Percentiles rank a stretch among this genome's conserved stretches.
phyloP scores from a whole-genome alignment of 108 stramenopile genomes.

The Cyclotella baltica region DNA sequence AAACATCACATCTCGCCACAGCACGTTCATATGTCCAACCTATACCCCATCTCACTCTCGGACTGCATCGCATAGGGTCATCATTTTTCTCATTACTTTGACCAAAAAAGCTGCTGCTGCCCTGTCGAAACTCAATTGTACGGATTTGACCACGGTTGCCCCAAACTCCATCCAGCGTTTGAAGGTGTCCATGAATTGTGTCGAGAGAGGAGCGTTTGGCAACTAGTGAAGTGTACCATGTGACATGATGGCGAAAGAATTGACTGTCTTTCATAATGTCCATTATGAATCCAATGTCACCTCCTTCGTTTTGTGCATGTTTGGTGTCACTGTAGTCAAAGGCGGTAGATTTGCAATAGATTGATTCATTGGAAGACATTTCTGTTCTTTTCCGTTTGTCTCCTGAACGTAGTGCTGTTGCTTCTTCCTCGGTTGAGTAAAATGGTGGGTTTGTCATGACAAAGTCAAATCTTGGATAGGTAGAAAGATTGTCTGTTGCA shows the following conservation, averaged over 20 bases:
- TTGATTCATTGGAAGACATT: slow-evolving; percentile 74
- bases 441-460: slow-evolving; percentile 97
- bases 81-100: background rate
- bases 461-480: slow-evolving; percentile 65
- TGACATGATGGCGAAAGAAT: slow-evolving; percentile 49
- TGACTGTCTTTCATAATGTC: slow-evolving; percentile 68
- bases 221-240: slow-evolving; percentile 89
- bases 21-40: slow-evolving; percentile 88
- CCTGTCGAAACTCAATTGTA: slow-evolving; percentile 86
- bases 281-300: slow-evolving; percentile 63
- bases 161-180: slow-evolving; percentile 60
- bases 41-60: slow-evolving; percentile 88
- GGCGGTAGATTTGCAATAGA: slow-evolving; percentile 50
- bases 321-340: background rate
- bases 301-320: slow-evolving; percentile 34
- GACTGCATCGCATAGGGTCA: slow-evolving; percentile 1
- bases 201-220: slow-evolving; percentile 68
- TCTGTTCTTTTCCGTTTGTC: slow-evolving; percentile 76
- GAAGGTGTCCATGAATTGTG: slow-evolving; percentile 44
- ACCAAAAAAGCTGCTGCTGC: slow-evolving; percentile 45
- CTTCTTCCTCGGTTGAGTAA: slow-evolving; percentile 72
- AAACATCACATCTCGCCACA: slow-evolving; percentile 24
- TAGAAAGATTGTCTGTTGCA: background rate
- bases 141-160: slow-evolving; percentile 67
- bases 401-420: slow-evolving; percentile 54